A percentile compares a stretch with the other conserved stretches of the same genome.
These are phyloP conservation scores for Colletotrichum sp. DNA, from an alignment of 2,329 filamentous ascomycete genomes.

Conservation along the genomic window DNA sequence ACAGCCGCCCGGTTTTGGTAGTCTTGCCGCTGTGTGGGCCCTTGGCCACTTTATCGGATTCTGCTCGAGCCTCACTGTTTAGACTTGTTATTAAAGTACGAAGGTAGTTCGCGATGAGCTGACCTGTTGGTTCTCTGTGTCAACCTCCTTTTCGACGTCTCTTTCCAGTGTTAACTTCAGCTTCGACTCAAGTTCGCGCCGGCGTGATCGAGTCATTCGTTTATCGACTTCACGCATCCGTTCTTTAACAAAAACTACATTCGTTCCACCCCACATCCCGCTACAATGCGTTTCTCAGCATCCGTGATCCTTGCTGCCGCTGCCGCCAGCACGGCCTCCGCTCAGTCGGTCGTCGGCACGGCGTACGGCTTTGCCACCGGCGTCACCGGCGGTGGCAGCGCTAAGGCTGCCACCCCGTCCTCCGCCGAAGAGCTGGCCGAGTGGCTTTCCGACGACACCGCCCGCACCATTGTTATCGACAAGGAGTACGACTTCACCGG, in stretches of 20 bases:
- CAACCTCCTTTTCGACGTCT: not conserved
- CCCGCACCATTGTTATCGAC: constrained; percentile 28
- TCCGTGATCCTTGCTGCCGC: constrained; percentile 7
- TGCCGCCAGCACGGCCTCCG: constrained; percentile 25
- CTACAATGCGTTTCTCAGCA: constrained; percentile 40
- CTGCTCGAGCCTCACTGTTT: not conserved
- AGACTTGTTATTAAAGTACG: not conserved
- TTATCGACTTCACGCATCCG: not conserved
- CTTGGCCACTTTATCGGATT: not conserved
- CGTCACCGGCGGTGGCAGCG: constrained; percentile 57
- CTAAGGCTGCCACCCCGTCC: constrained; percentile 46
- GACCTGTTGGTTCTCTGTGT: not conserved
- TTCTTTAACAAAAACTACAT: not conserved
- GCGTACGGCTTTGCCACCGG: constrained; percentile 37
- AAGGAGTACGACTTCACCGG: constrained; percentile 32
- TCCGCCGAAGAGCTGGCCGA: constrained; percentile 48
- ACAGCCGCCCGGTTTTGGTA: not conserved
- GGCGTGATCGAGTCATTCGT: not conserved
- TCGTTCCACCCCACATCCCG: not conserved
- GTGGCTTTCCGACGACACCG: constrained; percentile 29
- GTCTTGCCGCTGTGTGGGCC: not conserved
- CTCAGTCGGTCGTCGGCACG: constrained; percentile 30
- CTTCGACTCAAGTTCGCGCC: not conserved
- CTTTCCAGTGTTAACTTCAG: not conserved
- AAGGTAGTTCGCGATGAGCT: not conserved